Percentiles rank a stretch among this genome's conserved stretches.
These are phyloP conservation scores for Fusarium algeriense DNA, from an alignment of 2,329 filamentous ascomycete genomes.

Conservation along the genomic window DNA sequence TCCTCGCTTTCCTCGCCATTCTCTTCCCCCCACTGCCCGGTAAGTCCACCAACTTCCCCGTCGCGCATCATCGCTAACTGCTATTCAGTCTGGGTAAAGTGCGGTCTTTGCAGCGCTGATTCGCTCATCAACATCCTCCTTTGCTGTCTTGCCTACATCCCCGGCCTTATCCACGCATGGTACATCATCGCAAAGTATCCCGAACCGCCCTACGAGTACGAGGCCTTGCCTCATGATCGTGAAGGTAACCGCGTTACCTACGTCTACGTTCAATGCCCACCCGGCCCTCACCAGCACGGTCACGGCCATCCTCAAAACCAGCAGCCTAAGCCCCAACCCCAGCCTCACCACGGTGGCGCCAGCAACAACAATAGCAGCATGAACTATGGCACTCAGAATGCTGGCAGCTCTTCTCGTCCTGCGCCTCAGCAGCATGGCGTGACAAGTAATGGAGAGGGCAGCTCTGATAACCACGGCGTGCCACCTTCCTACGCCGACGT, in stretches of 20 bases:
- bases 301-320: slow-evolving; percentile 39
- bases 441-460: slow-evolving; percentile 56
- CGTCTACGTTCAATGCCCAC: slow-evolving; percentile 75
- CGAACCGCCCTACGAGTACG: slow-evolving; percentile 78
- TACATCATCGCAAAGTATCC: slow-evolving; percentile 96
- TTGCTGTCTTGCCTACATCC: slow-evolving; percentile 81
- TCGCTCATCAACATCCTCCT: slow-evolving; percentile 96
- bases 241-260: slow-evolving; percentile 76
- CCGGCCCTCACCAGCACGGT: slow-evolving; percentile 53
- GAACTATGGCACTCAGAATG: slow-evolving; percentile 61
- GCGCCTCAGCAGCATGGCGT: slow-evolving; percentile 51
- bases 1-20: slow-evolving; percentile 73
- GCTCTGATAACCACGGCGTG: slow-evolving; percentile 58
- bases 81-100: slow-evolving; percentile 89
- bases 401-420: slow-evolving; percentile 42
- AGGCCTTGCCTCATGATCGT: slow-evolving; percentile 69
- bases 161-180: slow-evolving; percentile 94
- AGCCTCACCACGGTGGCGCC: slow-evolving; percentile 48
- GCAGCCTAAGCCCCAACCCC: slow-evolving; percentile 47
- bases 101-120: slow-evolving; percentile 91
- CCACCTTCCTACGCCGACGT: slow-evolving; percentile 93
- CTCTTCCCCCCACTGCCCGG: slow-evolving; percentile 75
- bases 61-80: slow-evolving; percentile 26
- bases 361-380: slow-evolving; percentile 40
- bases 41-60: slow-evolving; percentile 54